Evolutionary conservation across 2,329 filamentous ascomycete genomes (phyloP), one percentile per base, ranked within the genome.

Genomic region (Nigrospora osmanthi): DNA sequence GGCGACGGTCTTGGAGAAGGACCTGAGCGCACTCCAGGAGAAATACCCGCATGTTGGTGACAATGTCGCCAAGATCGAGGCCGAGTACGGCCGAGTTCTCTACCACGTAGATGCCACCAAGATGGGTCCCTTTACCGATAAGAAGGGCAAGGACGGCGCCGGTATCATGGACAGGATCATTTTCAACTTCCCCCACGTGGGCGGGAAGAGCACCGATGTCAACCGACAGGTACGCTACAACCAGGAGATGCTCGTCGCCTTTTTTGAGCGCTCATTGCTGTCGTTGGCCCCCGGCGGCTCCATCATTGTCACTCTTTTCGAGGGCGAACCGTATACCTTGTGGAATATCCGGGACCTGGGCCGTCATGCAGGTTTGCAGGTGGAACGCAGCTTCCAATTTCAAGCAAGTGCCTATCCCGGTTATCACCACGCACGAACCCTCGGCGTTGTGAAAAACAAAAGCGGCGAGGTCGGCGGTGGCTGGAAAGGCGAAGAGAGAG

Each of bases 161-260:
- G 57, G 54, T 46, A 56, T 70, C 4, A 90, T 85, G 73, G 83
- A 95, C 63, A 77, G 81, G 46, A 83, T 97, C 50, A 74, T 91
- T 53, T 98, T 97, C 79, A 95, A 96, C 72, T 98, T 98, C 65
- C 93, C 93, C 33, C 93, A 98, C 69, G 86, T 94, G 4, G 93
- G 93, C 51, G 93, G 93, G 38, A 83, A 94, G 57, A 86, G 81
- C 52, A 97, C 85, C 54, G 90, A 97, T 68, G 85, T 96, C 45
- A 96, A 96, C 69, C 77, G 93, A 33, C 93, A 98, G 67, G 89
- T 96, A 13, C 82, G 93, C 46, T 81, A 87, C 63, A 97, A 98
- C 68, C 90, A 95, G 66, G 81, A 85, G 58, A 72, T 89, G 42
- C 73, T 89, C 33, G 82, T 87, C 13, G 69, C 72, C 37, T 87